Evolutionary conservation across 108 stramenopile species (phyloP), one percentile per base, ranked within the genome.

Genomic region (Parietichytrium sp.): DNA sequence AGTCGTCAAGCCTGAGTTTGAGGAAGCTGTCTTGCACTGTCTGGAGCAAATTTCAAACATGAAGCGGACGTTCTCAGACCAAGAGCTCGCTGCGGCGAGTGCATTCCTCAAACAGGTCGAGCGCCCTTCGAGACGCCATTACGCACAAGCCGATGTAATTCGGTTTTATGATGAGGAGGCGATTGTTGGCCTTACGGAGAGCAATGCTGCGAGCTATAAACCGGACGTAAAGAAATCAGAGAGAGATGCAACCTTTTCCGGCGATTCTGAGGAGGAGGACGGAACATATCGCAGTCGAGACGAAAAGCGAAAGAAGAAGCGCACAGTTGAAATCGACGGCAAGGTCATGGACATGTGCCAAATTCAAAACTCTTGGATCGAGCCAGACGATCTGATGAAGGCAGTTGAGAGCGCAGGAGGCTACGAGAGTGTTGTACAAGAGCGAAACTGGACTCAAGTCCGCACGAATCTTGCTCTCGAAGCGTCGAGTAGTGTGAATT

Each of bases 71-170:
- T 79, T 79, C 31, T 29, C 49, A 36, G 51, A 30, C 15, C 45
- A 31, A 29, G 45, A 79, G 49, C 79, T 26, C 36, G 36, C 77
- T 12, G 42, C 42, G 4, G 77, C 77, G 16, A 48, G 20, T n/a
- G 18, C 20, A 13, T 48, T 78, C 4, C 16, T 78, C 47, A 20
- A 78, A 13, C 77, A 78, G 47, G 29, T 78, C 47, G 48, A 78
- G 3, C 77, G 77, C 47, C 77, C 77, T n/a, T 47, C 77, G 47
- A 45, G 77, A 7, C 45, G 77, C 45, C 33, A 72, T 38, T 72
- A 72, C 38, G 55, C 33, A n/a, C 36, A 42, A 20, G 42, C 7
- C 55, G 42, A 72, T n/a, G 42, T 72, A n/a, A 72, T 42, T n/a
- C 33, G 36, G 36, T 72, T 72, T 42, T 72, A 42, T 23, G 55